Evolutionary conservation across 129 eudicot genomes (phyloP), one percentile per base, ranked within the genome.

Genomic region (Oenanthe sinensis): DNA sequence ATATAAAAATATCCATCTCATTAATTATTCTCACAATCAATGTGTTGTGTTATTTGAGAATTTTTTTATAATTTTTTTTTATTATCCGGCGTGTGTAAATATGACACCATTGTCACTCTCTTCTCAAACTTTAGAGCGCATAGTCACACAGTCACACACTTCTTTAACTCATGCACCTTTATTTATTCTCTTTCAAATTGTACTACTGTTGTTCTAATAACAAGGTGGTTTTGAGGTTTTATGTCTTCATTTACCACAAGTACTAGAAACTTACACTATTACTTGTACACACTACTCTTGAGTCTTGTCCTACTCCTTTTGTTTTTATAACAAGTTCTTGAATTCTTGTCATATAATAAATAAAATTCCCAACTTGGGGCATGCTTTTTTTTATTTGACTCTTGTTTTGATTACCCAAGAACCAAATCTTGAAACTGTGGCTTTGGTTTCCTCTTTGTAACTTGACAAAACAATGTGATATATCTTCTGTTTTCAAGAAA

Each of bases 131-230:
- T 22, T 72, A 22, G 81, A 47, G 13, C 36, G 17, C 58, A 48
- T 6, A 50, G n/a, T 3, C 42, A 39, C 42, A 39, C 2, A 39
- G 36, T 58, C 68, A 60, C 68, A 60, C 79, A 12, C 46, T 47
- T 10, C 77, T 19, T 62, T 42, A 75, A 12, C 69, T 43, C 63
- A 67, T 79, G 81, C 89, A 81, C 89, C 86, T 88, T 88, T 85
- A 83, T 67, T 26, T 67, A 30, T 67, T 26, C 86, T 87, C 70
- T 77, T 88, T 80, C 81, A 85, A 85, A 83, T 80, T 85, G 1
- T n/a, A 24, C 24, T 14, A 60, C 68, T 60, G 68, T 60, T 24
- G 68, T 60, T 60, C 15, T 60, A 60, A 24, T 60, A 60, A 24
- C 68, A n/a, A 60, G 68, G 36, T 22, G 68, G 36, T 22, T 60